Percentiles rank a stretch among this genome's conserved stretches.
Conservation (phyloP, 2,329 filamentous ascomycete species). For the Metarhizium guizhouense region DNA sequence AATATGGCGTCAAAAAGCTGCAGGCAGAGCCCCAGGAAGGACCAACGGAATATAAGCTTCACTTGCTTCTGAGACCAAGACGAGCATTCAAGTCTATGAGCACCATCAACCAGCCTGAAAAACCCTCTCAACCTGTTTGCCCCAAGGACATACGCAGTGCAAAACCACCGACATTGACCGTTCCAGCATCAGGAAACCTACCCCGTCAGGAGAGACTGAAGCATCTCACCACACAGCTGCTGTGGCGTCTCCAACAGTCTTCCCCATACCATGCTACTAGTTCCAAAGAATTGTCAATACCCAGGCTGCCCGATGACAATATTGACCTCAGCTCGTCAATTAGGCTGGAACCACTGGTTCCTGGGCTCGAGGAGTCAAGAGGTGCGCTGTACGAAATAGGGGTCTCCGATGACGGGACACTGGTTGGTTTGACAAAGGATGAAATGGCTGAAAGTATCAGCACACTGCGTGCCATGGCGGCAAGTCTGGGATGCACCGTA, state of each 20-base stretch:
- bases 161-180: conserved; percentile 18
- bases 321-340: conserved; percentile 36
- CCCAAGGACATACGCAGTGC: conserved; percentile 4
- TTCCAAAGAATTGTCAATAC: conserved; percentile 64
- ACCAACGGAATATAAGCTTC: conserved; percentile 93
- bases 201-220: conserved; percentile 77
- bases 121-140: conserved; percentile 3
- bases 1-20: conserved; percentile 64
- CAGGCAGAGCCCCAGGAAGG: conserved; percentile 90
- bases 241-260: conserved; percentile 93
- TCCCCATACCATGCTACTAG: conserved; percentile 82
- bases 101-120: conserved; percentile 31
- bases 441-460: conserved; percentile 86
- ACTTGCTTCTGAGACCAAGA: conserved; percentile 72
- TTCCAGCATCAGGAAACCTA: conserved; percentile 45
- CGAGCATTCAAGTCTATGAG: conserved; percentile 65
- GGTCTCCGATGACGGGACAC: conserved; percentile 85
- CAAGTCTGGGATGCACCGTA: conserved; percentile 79
- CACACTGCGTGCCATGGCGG: conserved; percentile 83
- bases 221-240: conserved; percentile 85
- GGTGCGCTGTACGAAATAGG: conserved; percentile 95
- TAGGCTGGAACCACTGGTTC: conserved; percentile 49
- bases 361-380: conserved; percentile 84
- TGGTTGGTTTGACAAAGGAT: conserved; percentile 80
- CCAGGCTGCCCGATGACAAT: conserved; percentile 60